Evolutionary conservation across 495 filamentous ascomycete species (phyloP).

Genomic region (Lasiosphaeriaceae sp.): DNA sequence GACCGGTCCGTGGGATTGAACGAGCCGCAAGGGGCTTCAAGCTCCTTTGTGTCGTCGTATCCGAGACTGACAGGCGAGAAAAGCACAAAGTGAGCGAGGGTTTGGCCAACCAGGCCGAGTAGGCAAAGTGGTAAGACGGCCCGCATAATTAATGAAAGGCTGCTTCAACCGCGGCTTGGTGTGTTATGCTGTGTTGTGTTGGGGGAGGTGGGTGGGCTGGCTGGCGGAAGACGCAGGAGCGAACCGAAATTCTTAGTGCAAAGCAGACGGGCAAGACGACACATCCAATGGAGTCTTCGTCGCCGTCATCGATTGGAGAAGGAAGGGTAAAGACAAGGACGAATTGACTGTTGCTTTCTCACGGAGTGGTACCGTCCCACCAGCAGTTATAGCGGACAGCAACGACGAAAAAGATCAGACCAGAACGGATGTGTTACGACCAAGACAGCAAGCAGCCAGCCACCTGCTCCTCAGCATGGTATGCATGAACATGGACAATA

Average conservation of each 20-base stretch:
- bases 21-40: neutral
- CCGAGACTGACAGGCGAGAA: neutral
- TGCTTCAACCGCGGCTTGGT: no score
- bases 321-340: neutral
- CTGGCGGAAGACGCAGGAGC: no score
- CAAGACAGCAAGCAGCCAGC: neutral
- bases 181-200: no score
- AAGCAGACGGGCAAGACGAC: neutral
- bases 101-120: neutral
- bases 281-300: neutral
- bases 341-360: neutral
- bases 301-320: neutral
- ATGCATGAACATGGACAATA: neutral
- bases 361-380: neutral
- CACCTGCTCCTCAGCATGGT: neutral
- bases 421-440: neutral
- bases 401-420: neutral
- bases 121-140: neutral
- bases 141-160: neutral
- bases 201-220: no score
- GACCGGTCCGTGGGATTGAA: neutral
- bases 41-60: neutral
- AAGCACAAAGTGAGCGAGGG: neutral
- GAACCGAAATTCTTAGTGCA: no score
- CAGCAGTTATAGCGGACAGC: neutral